Evolutionary conservation across 768 basidiomycete species (phyloP), one percentile per base, ranked within the genome.

Genomic region (Paxillus ammoniavirescens): DNA sequence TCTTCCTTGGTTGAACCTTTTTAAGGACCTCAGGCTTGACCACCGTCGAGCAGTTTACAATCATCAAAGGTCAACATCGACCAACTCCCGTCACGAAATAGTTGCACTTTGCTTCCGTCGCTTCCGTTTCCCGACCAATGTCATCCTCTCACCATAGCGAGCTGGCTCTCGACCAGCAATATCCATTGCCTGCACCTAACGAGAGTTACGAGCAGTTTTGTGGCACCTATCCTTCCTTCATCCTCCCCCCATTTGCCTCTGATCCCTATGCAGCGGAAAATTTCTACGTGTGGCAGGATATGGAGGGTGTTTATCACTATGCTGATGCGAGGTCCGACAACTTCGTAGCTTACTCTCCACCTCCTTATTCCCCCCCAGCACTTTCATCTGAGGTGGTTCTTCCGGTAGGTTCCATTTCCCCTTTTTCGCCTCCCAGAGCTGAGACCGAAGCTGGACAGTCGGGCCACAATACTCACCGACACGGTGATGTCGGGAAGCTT

Each of bases 231-330:
- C 15, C 60, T 1, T 14, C 65, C 36, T 52, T 67, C 53, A n/a
- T 26, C 54, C 43, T 36, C 42, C 58, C 66, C 43, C 15, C 57
- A 5, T 52, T 51, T 47, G 41, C 30, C 35, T 47, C 64, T 8
- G 64, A 69, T 56, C 60, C 58, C 55, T 63, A 66, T 40, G 54
- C 65, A 0, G 57, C 66, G 17, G 66, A 61, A 58, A 71, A 67
- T 52, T 54, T 66, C 6, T 63, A 58, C 57, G 41, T 68, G 48
- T 66, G 58, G 56, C 67, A 69, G 46, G 67, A 66, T 56, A 35
- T 46, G 40, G 60, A 64, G 38, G 64, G 67, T 50, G 49, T 50
- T 47, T 70, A 70, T 54, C 58, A 54, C 46, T 71, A 60, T 67
- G 52, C 58, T 18, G 64, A 66, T 59, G 66, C 53, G 43, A 60